Evolutionary conservation across 78 protist species (phyloP).

Genomic region (Dictyostelium intermedium): DNA sequence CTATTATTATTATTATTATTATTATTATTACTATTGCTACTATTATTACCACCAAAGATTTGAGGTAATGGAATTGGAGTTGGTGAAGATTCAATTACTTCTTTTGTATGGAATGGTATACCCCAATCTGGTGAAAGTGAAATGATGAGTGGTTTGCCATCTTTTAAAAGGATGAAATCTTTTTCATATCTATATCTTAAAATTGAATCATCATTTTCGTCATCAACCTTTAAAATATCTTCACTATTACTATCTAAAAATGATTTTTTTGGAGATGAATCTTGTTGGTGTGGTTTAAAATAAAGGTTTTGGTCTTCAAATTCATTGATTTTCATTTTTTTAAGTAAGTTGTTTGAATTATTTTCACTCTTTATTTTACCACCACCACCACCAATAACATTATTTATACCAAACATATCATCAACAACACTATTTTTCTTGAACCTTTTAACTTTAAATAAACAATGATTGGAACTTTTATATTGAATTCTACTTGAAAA

Average conservation of each 20-base stretch:
- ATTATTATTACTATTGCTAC: background rate
- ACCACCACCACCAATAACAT: background rate
- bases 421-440: background rate
- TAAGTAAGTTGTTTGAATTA: background rate
- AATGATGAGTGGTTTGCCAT: conserved; percentile 9
- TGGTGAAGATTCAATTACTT: background rate
- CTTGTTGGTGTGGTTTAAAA: background rate
- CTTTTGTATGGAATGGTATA: conserved; percentile 51
- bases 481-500: conserved; percentile 22
- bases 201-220: conserved; percentile 14
- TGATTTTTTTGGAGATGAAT: background rate
- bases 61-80: background rate
- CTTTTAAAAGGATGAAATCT: conserved; percentile 55
- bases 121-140: conserved; percentile 76
- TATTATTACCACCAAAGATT: background rate
- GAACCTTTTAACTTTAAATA: conserved; percentile 21
- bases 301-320: background rate
- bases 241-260: background rate
- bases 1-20: background rate
- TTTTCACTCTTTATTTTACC: background rate
- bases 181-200: conserved; percentile 65
- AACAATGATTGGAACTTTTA: background rate
- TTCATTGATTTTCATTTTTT: background rate
- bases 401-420: background rate
- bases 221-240: background rate